Conservation (phyloP, 192 early-diverging fungal genomes). For the Kappamyces sp. region DNA sequence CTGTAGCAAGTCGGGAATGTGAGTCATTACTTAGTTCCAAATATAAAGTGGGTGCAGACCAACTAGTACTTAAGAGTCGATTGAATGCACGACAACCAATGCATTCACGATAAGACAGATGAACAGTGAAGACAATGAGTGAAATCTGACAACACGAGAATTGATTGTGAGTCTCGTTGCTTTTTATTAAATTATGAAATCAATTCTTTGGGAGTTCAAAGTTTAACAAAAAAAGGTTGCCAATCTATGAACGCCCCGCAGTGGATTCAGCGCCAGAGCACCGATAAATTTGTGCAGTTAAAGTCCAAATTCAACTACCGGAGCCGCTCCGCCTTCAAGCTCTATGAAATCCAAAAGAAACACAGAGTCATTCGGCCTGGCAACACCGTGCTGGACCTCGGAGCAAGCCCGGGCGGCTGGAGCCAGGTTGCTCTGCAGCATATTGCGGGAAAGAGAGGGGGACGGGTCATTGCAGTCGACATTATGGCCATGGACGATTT, state of each 20-base stretch:
- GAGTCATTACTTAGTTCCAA: no score
- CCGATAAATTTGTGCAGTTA: conserved; percentile 63
- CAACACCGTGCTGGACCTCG: conserved; percentile 47
- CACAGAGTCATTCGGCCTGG: conserved; percentile 20
- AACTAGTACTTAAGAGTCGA: no score
- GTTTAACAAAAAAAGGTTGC: background rate
- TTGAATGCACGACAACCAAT: no score
- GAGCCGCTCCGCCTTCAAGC: conserved; percentile 72
- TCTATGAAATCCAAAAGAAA: conserved; percentile 37
- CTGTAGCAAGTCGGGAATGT: no score
- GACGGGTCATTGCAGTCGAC: conserved; percentile 39
- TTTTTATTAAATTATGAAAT: no score
- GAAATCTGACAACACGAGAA: no score
- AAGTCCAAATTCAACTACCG: conserved; percentile 54
- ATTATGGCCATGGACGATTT: conserved; percentile 7
- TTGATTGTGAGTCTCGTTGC: no score
- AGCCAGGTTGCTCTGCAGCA: conserved; percentile 54
- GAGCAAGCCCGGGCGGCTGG: conserved; percentile 76
- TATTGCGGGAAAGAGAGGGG: conserved; percentile 21
- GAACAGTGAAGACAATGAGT: no score
- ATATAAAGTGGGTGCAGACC: no score
- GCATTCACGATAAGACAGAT: no score
- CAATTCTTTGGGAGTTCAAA: conserved; percentile 20
- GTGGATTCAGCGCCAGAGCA: conserved; percentile 60
- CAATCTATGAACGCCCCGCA: conserved; percentile 14